These are phyloP conservation scores for Stephania cephalantha DNA, from an alignment of 164 flowering plant genomes.

Conservation along the genomic window DNA sequence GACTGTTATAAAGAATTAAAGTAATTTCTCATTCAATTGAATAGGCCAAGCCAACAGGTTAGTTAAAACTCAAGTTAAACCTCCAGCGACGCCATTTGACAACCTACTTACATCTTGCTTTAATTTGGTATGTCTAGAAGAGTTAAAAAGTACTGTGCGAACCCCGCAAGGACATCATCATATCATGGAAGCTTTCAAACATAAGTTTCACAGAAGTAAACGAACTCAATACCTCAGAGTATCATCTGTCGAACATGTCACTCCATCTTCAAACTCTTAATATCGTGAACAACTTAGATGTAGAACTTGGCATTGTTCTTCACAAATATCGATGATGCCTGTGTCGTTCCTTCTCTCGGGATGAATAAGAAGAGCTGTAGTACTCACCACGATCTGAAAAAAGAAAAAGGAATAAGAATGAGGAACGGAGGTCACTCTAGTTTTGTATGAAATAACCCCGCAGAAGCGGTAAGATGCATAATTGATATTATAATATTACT, in stretches of 20 bases:
- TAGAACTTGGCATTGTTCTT: background rate
- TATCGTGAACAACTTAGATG: background rate
- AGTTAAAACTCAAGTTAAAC: background rate
- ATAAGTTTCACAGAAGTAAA: background rate
- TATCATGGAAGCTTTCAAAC: too few species aligned
- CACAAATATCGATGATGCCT: slow-evolving; percentile 46
- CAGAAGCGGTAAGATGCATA: background rate
- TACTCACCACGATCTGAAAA: slow-evolving; percentile 59
- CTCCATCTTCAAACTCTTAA: background rate
- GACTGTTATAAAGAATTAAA: background rate
- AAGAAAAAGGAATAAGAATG: slow-evolving; percentile 3
- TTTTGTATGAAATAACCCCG: background rate
- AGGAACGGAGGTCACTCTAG: background rate
- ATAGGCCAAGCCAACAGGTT: background rate
- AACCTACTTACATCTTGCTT: background rate
- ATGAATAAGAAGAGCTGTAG: slow-evolving; percentile 52
- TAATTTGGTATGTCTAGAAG: background rate
- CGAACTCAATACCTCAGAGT: background rate
- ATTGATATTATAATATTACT: background rate
- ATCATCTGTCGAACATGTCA: background rate
- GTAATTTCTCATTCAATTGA: background rate
- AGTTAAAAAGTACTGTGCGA: too few species aligned
- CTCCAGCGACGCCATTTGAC: background rate
- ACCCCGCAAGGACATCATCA: too few species aligned
- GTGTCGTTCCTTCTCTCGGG: slow-evolving; percentile 81